Conservation (phyloP, 1,284 basidiomycete species). For the Heterobasidion occidentale region DNA sequence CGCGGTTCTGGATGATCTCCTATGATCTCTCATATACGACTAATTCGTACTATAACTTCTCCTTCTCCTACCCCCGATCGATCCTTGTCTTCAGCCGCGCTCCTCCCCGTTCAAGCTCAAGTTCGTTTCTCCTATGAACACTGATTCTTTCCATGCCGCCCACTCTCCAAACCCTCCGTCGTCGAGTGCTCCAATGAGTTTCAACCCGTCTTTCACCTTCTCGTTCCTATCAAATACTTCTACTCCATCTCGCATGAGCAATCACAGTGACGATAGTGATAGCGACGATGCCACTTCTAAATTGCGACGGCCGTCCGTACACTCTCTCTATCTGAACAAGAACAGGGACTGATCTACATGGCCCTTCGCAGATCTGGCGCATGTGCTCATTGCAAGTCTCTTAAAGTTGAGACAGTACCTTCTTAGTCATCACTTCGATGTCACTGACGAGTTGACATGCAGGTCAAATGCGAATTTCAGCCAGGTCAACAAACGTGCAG, state of each 20-base stretch:
- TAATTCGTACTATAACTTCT: neutral
- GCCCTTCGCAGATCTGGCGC: conserved; percentile 22
- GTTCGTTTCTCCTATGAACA: neutral
- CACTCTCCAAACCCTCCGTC: neutral
- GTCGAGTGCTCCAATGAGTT: neutral
- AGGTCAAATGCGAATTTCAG: conserved; percentile 47
- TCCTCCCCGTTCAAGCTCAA: neutral
- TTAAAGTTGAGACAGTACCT: conserved; percentile 33
- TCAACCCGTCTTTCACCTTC: conserved; percentile 1
- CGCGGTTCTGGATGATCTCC: neutral
- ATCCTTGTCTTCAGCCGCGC: neutral
- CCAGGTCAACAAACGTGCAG: conserved; percentile 36
- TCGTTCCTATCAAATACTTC: neutral
- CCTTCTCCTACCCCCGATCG: neutral
- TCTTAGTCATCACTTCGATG: neutral
- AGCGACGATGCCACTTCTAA: neutral
- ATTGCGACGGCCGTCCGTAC: neutral
- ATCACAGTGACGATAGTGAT: neutral
- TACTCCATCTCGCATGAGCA: neutral
- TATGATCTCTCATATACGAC: neutral
- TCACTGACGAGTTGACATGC: too few species aligned
- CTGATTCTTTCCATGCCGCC: neutral
- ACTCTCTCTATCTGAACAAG: neutral
- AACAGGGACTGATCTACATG: neutral
- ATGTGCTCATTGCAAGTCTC: conserved; percentile 51